A percentile compares a stretch with the other conserved stretches of the same genome.
These are phyloP conservation scores for Micractinium sp. DNA, from an alignment of 139 green algal species.

Conservation along the genomic window DNA sequence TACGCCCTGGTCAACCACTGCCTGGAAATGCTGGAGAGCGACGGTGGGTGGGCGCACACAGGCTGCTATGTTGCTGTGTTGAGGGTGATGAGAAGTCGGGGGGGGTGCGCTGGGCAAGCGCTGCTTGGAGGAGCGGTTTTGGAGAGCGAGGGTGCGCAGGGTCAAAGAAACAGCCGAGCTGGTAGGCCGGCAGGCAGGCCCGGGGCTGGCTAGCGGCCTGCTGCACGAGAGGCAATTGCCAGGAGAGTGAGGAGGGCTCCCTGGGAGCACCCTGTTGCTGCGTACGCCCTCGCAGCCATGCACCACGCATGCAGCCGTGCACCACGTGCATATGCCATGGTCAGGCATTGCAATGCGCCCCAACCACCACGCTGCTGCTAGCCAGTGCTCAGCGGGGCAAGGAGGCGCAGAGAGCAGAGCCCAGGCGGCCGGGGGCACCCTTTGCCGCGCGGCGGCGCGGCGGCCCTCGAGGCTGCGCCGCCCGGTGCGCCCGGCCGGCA, in stretches of 20 bases:
- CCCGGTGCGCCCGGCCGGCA: slow-evolving; percentile 7
- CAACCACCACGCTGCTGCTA: slow-evolving; percentile 35
- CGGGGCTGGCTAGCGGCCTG: not conserved
- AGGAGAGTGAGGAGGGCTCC: not conserved
- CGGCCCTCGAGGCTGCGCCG: not conserved
- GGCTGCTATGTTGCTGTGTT: not conserved
- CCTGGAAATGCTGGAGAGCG: slow-evolving; percentile 73
- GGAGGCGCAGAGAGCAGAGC: slow-evolving; percentile 37
- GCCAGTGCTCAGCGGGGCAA: slow-evolving; percentile 30
- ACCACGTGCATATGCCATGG: too few species aligned
- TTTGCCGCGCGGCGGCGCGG: not conserved
- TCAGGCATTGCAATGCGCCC: slow-evolving; percentile 8
- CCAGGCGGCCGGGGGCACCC: not conserved
- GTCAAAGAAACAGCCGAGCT: too few species aligned
- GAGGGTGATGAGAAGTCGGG: too few species aligned
- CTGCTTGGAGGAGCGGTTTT: too few species aligned
- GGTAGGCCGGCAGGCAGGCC: too few species aligned
- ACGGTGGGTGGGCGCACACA: slow-evolving; percentile 32
- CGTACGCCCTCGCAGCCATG: too few species aligned
- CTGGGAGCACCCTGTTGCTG: too few species aligned
- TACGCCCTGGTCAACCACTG: slow-evolving; percentile 88
- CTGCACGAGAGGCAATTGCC: not conserved
- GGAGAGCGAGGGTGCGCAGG: too few species aligned
- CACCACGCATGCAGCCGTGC: too few species aligned
- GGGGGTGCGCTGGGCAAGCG: too few species aligned